Evolutionary conservation across 148 eudicot species (phyloP).

Genomic region (Vaccinium vitisidaea): DNA sequence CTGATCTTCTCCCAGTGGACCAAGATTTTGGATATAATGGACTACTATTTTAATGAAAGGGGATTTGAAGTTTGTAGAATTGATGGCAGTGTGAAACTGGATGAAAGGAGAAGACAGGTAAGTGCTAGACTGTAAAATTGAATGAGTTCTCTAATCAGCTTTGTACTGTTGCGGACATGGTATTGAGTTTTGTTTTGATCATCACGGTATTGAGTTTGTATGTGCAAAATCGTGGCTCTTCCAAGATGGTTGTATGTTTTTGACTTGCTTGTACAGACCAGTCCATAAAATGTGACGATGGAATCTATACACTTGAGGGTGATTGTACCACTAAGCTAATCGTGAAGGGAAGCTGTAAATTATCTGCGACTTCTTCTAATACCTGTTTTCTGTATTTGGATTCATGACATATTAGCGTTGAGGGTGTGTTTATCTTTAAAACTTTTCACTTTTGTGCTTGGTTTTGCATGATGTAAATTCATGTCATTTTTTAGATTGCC

Average conservation of each 20-base stretch:
- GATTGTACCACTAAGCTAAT: not conserved
- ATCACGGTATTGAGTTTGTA: not conserved
- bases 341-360: not conserved
- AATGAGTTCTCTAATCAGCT: not conserved
- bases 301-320: not conserved
- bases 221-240: not conserved
- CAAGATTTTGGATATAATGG: constrained; percentile 81
- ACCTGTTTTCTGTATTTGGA: not conserved
- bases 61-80: constrained; percentile 87
- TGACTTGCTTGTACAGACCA: not conserved
- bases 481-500: not conserved
- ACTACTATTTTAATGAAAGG: constrained; percentile 82
- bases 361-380: not conserved
- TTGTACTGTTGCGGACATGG: not conserved
- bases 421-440: not conserved
- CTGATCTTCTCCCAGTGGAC: constrained; percentile 97
- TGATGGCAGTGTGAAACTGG: constrained; percentile 86
- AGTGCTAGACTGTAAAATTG: not conserved
- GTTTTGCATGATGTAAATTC: not conserved
- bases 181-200: not conserved
- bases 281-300: not conserved
- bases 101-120: constrained; percentile 83
- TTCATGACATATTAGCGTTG: not conserved
- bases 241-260: not conserved
- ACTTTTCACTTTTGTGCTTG: not conserved